Percentiles rank a stretch among this genome's conserved stretches.
Conservation (phyloP, 2,329 filamentous ascomycete species). For the Botrytis fragariae region DNA sequence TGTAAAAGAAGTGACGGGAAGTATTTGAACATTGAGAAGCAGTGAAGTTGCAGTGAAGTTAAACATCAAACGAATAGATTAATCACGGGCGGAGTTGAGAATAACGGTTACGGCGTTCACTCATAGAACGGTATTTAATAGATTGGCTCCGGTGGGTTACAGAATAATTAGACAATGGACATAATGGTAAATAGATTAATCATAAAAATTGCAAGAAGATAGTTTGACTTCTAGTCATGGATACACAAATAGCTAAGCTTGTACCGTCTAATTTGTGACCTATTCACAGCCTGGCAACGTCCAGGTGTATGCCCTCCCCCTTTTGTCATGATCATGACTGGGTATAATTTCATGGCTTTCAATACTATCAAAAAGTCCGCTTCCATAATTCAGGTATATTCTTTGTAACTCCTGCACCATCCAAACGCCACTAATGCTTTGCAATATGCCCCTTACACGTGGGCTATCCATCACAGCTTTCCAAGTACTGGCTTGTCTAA, state of each 20-base stretch:
- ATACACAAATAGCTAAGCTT: neutral
- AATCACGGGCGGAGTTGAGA: neutral
- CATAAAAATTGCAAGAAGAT: neutral
- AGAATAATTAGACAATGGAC: neutral
- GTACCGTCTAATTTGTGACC: neutral
- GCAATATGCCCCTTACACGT: neutral
- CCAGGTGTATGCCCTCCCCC: neutral
- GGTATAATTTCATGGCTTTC: neutral
- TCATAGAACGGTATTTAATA: neutral
- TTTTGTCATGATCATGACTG: neutral
- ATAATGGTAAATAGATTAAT: neutral
- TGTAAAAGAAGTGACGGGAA: constrained; percentile 69
- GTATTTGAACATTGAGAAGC: constrained; percentile 58
- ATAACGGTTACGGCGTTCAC: neutral
- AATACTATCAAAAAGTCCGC: neutral
- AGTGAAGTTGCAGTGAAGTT: neutral
- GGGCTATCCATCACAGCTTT: neutral
- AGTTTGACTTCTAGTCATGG: neutral
- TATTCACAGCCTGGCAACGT: neutral
- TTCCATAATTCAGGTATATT: constrained; percentile 3
- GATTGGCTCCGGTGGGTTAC: neutral
- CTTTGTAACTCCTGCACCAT: constrained; percentile 10
- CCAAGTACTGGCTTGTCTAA: neutral
- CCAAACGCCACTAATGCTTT: constrained; percentile 7
- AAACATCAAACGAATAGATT: neutral